Base-by-base conservation (phyloP, 179 eudicot species). In the Spinacia oleracea region DNA sequence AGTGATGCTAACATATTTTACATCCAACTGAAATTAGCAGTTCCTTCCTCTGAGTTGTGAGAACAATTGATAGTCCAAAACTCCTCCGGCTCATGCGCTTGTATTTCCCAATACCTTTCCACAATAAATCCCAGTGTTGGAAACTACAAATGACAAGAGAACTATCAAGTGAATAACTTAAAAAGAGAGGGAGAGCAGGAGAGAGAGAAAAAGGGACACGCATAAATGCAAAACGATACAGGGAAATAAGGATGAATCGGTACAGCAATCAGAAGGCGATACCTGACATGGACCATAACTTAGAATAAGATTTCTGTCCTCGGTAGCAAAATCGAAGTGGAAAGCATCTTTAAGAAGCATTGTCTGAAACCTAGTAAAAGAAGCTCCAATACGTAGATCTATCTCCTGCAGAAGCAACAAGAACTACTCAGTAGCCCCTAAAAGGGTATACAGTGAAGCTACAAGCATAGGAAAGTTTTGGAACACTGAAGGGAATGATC, bases 251-350 rank as follows among this genome's bases (percentile, higher is more conserved):
- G 18, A 69, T 20, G 50, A 50, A 58, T 42, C 8, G 65, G 12
- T 53, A 18, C 79, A 80, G 75, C 40, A 69, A 11, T 25, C 58
- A 59, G 15, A 27, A 38, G 66, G 75, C 68, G 62, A 59, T 88
- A 93, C 99, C 99, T 96, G 99, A 86, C 99, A 96, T 79, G 99
- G 99, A 77, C 99, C 99, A 86, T 93, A 96, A 79, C 99, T 96
- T 73, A 96, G 64, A 79, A 96, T 69, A 66, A 92, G 56, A 82
- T 84, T 96, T 80, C 83, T 89, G 83, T 89, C 94, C 51, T 90
- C 96, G 34, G 89, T 77, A 80, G 89, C 82, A 73, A 90, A 82
- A 83, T 90, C 87, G 71, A 93, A 85, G 78, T 85, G 77, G 82
- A 92, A 96, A 75, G 98, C 94, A 85, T 93, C 98, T 82, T 76